Evolutionary conservation across 2,329 filamentous ascomycete species (phyloP), one percentile per base, ranked within the genome.

Genomic region (Arthrobotrys megalospora): DNA sequence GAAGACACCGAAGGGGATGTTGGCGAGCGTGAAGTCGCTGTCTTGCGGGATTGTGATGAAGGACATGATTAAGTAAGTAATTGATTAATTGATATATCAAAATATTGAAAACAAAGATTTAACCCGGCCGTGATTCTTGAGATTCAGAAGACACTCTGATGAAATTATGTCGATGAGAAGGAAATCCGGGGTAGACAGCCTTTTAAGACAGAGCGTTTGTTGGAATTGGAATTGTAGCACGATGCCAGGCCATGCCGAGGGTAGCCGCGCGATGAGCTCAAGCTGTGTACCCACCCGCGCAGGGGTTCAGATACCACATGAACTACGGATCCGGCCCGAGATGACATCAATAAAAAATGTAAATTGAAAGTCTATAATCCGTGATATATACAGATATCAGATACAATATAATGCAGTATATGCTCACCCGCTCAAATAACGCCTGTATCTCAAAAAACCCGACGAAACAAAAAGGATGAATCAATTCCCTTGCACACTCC

Each of bases 1-100:
- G 82, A 96, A 92, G 85, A 96, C 90, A 82, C 93, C 93, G 82
- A 95, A 95, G 0, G 93, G 93, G 67, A 96, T 91, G 83, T 96
- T 96, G 82, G 91, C 89, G 64, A 95, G 85, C 7, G 92, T 93
- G 85, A 94, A 94, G 82, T 90, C 89, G 71, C 88, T 91, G 71
- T 86, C 85, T 65, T 86, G 85, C 55, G 89, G 88, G 76, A 91
- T 89, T 62, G 84, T 84, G 69, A 91, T 73, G 47, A 71, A 73
- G 14, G 76, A 72, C 76, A 79, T 78, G 38, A 41, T 72, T 43
- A 24, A 19, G 14, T n/a, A 11, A 52, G 5, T 14, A 41, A 38
- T 24, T 62, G 24, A 28, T 28, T 4, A 60, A 48, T 28, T 48
- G 68, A 21, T 63, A 43, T 71, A n/a, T 34, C 14, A 21, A 43